Percentiles rank a stretch among this genome's conserved stretches.
phyloP scores from a whole-genome alignment of 495 filamentous ascomycete species.

The Neurospora discreta region DNA sequence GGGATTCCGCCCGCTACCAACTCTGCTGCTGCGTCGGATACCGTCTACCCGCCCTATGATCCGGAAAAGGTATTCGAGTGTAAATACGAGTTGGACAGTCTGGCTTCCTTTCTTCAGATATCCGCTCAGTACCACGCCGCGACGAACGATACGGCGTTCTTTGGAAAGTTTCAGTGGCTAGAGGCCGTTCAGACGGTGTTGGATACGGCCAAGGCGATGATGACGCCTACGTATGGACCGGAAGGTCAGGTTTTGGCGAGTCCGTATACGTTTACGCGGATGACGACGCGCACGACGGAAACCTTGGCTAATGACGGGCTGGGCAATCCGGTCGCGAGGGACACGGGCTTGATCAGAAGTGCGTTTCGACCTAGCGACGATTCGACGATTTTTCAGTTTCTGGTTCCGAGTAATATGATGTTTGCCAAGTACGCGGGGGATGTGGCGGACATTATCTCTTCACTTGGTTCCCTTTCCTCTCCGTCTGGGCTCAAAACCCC shows the following conservation, averaged over 20 bases:
- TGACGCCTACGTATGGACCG: constrained; percentile 43
- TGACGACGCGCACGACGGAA: constrained; percentile 43
- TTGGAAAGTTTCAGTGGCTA: constrained; percentile 44
- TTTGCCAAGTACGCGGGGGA: constrained; percentile 43
- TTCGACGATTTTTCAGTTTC: constrained; percentile 41
- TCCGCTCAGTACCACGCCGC: constrained; percentile 46
- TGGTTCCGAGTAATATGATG: constrained; percentile 62
- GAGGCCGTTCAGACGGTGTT: constrained; percentile 39
- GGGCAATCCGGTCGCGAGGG: constrained; percentile 44
- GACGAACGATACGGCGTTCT: constrained; percentile 47
- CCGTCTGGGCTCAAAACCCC: too few species aligned
- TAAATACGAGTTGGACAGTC: constrained; percentile 59
- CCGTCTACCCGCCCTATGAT: constrained; percentile 11
- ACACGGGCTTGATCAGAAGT: constrained; percentile 50
- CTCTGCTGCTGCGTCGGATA: constrained; percentile 8
- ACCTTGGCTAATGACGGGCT: constrained; percentile 47
- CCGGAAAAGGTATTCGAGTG: constrained; percentile 31
- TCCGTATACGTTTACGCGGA: constrained; percentile 48
- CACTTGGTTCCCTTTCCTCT: too few species aligned
- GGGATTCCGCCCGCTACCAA: constrained; percentile 29
- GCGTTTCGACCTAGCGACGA: constrained; percentile 59
- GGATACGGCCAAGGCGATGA: constrained; percentile 37
- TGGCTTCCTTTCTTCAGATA: constrained; percentile 54
- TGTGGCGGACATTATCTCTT: constrained; percentile 36
- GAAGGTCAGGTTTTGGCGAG: constrained; percentile 40